These are phyloP conservation scores for Citrus cavaleriei DNA, from an alignment of 345 rosid species.

Conservation along the genomic window DNA sequence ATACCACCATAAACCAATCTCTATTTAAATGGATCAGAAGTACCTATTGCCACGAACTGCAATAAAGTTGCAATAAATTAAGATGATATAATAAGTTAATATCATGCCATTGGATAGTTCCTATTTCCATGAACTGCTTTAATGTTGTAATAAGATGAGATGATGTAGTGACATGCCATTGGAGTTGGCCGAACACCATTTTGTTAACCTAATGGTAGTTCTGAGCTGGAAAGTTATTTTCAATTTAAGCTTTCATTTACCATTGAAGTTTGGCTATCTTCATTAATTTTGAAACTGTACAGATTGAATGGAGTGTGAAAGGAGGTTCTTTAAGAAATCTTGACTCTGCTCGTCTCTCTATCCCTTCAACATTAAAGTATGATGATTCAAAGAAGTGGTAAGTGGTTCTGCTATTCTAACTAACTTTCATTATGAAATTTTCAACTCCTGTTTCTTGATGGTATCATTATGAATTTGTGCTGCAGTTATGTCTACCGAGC, in stretches of 20 bases:
- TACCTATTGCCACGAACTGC: background rate
- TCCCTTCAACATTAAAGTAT: constrained; percentile 68
- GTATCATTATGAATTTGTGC: constrained; percentile 19
- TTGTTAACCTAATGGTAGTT: background rate
- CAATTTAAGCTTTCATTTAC: constrained; percentile 2
- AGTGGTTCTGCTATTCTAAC: constrained; percentile 17
- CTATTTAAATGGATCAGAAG: background rate
- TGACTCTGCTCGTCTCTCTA: constrained; percentile 91
- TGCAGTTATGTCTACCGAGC: constrained; percentile 78
- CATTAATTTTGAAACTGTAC: constrained; percentile 5
- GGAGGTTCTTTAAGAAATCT: constrained; percentile 84
- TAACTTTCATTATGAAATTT: background rate
- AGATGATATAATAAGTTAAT: background rate
- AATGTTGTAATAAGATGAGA: background rate
- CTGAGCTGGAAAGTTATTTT: background rate
- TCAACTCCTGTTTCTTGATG: background rate
- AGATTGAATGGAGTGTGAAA: constrained; percentile 90
- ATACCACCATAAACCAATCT: background rate
- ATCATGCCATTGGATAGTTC: background rate
- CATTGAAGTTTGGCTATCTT: constrained; percentile 3
- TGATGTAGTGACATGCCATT: background rate
- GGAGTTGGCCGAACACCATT: background rate
- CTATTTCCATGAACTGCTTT: background rate
- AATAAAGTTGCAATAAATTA: background rate
- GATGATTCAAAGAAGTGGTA: constrained; percentile 84